Conservation (phyloP, 2,329 filamentous ascomycete genomes). For the Cytospora leucostoma region DNA sequence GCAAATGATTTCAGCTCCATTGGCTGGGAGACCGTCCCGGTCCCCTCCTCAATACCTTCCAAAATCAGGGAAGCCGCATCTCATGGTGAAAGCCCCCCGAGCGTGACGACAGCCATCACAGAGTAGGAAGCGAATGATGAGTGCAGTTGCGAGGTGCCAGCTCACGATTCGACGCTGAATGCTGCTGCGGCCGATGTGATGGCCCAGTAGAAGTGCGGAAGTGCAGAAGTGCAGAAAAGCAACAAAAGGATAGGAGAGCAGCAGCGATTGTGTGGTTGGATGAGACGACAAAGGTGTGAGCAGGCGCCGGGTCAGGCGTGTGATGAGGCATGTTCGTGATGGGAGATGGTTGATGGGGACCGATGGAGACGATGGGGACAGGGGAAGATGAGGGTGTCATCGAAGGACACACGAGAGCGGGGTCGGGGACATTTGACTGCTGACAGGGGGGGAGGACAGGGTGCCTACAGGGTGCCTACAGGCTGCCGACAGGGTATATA, state of each 20-base stretch:
- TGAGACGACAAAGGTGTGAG: constrained; percentile 16
- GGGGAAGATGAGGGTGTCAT: constrained; percentile 18
- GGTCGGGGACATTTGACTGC: constrained; percentile 12
- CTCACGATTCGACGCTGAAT: constrained; percentile 42
- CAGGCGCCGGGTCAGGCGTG: constrained; percentile 19
- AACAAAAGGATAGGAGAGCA: constrained; percentile 27
- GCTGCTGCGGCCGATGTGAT: constrained; percentile 47
- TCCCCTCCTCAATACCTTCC: constrained; percentile 39
- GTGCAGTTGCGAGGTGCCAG: constrained; percentile 45
- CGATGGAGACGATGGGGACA: constrained; percentile 8
- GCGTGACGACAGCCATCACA: constrained; percentile 33
- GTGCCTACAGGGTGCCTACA: too few species aligned
- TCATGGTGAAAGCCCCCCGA: constrained; percentile 5
- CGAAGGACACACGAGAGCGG: constrained; percentile 6
- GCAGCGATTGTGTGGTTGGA: constrained; percentile 22
- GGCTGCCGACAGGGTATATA: too few species aligned
- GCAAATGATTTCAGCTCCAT: constrained; percentile 39
- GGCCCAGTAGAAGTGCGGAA: constrained; percentile 34
- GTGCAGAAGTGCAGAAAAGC: constrained; percentile 22
- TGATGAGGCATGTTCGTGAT: constrained; percentile 18
- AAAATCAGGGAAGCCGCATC: constrained; percentile 43
- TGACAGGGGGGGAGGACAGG: constrained; percentile 16
- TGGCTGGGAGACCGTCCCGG: constrained; percentile 42
- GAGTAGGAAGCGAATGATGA: constrained; percentile 42
- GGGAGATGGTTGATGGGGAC: constrained; percentile 10